phyloP scores from a whole-genome alignment of 2,329 filamentous ascomycete species.

The Teratosphaeria gauchensis region DNA sequence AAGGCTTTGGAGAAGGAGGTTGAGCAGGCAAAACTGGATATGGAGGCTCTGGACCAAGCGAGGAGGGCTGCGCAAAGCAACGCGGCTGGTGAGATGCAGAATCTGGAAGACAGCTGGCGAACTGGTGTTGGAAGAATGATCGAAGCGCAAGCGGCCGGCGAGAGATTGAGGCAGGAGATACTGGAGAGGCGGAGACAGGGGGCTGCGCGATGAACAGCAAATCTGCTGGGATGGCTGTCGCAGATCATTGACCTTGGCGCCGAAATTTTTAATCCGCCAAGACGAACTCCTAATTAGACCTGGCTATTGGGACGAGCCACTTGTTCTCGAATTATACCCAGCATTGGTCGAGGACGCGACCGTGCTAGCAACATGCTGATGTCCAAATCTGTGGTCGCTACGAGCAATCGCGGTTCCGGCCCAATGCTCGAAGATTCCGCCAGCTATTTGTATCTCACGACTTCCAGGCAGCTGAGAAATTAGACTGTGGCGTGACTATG shows the following conservation, averaged over 20 bases:
- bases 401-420: not conserved
- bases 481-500: too few relatives aligned
- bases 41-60: conserved; percentile 63
- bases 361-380: not conserved
- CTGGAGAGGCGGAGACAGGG: conserved; percentile 50
- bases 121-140: conserved; percentile 67
- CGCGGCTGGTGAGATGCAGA: conserved; percentile 60
- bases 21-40: conserved; percentile 53
- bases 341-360: not conserved
- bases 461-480: too few relatives aligned
- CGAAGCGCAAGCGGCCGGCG: conserved; percentile 78
- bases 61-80: conserved; percentile 62
- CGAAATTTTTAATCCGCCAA: not conserved
- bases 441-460: too few relatives aligned
- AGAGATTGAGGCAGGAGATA: conserved; percentile 58
- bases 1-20: conserved; percentile 65
- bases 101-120: conserved; percentile 70
- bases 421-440: not conserved
- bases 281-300: not conserved
- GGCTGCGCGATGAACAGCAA: conserved; percentile 5
- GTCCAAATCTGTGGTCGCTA: not conserved
- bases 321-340: not conserved
- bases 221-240: not conserved
- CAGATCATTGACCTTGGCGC: not conserved
- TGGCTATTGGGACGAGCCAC: not conserved